A percentile compares a stretch with the other conserved stretches of the same genome.
These are phyloP conservation scores for Backusella tuberculispora DNA, from an alignment of 192 early-diverging fungal species.

Conservation along the genomic window DNA sequence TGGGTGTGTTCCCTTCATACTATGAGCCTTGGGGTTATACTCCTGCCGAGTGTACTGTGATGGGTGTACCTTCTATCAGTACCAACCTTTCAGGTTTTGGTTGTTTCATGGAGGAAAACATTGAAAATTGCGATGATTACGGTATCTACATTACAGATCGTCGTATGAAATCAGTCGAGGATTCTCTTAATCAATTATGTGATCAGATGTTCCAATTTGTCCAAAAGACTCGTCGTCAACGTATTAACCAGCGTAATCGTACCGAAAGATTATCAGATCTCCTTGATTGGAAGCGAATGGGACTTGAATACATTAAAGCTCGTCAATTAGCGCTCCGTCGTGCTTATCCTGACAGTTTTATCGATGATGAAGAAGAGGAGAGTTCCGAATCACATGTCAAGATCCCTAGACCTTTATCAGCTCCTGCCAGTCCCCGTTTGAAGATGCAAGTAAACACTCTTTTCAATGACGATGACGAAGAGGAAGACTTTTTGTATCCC, in stretches of 20 bases:
- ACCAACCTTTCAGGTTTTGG: conserved; percentile 98
- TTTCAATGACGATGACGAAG: conserved; percentile 46
- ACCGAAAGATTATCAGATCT: conserved; percentile 94
- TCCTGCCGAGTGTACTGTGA: conserved; percentile 97
- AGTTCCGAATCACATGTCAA: conserved; percentile 63
- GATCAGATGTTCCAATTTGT: conserved; percentile 92
- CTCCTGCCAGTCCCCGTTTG: conserved; percentile 80
- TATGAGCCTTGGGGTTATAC: conserved; percentile 99
- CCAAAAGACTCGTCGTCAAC: conserved; percentile 94
- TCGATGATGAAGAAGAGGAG: conserved; percentile 67
- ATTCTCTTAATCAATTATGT: conserved; percentile 89
- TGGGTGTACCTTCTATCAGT: conserved; percentile 96
- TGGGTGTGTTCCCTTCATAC: conserved; percentile 97
- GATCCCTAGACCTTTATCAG: conserved; percentile 86
- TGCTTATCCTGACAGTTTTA: conserved; percentile 87
- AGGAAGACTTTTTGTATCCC: conserved; percentile 45
- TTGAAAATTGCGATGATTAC: conserved; percentile 89
- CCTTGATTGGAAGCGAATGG: conserved; percentile 98
- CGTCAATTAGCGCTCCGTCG: conserved; percentile 90
- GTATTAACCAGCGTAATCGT: conserved; percentile 98
- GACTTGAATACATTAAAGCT: conserved; percentile 96
- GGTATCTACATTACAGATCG: conserved; percentile 98
- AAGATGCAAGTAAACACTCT: conserved; percentile 36
- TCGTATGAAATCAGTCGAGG: conserved; percentile 88
- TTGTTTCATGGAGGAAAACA: conserved; percentile 97